These are phyloP conservation scores for Immersiella caudata DNA, from an alignment of 495 filamentous ascomycete species.

Conservation along the genomic window DNA sequence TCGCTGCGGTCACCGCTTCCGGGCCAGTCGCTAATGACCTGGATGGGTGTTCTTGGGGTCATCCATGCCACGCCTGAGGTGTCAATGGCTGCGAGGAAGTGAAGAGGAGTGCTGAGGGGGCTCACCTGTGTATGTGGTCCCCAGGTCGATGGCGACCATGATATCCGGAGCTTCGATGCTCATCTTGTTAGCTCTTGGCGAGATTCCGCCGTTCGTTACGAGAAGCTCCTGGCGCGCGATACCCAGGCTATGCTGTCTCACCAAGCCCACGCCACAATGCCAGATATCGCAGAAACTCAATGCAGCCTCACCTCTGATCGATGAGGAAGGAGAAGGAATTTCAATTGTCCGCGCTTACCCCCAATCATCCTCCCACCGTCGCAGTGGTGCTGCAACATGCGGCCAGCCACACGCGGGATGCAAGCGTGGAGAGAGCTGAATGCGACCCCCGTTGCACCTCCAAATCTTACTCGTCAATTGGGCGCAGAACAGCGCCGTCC, in stretches of 20 bases:
- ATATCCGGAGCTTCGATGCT: slow-evolving; percentile 48
- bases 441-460: not conserved
- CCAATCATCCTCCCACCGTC: not conserved
- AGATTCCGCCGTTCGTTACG: not conserved
- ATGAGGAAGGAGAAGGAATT: not conserved
- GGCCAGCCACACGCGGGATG: not conserved
- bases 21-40: slow-evolving; percentile 65
- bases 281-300: not conserved
- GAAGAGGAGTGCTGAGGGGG: not conserved
- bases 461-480: not conserved
- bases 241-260: not conserved
- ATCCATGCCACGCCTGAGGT: slow-evolving; percentile 57
- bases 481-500: not conserved
- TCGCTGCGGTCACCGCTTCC: slow-evolving; percentile 53
- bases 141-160: slow-evolving; percentile 62
- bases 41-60: slow-evolving; percentile 52
- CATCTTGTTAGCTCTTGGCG: slow-evolving; percentile 12
- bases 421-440: not conserved
- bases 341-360: not conserved
- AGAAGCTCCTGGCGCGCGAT: not conserved
- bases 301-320: not conserved
- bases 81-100: not conserved
- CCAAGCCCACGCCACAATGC: too few species aligned
- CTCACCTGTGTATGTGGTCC: slow-evolving; percentile 64
- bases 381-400: not conserved